Evolutionary conservation across 75 land plant species (phyloP).

Genomic region (Picea sitchensis): DNA sequence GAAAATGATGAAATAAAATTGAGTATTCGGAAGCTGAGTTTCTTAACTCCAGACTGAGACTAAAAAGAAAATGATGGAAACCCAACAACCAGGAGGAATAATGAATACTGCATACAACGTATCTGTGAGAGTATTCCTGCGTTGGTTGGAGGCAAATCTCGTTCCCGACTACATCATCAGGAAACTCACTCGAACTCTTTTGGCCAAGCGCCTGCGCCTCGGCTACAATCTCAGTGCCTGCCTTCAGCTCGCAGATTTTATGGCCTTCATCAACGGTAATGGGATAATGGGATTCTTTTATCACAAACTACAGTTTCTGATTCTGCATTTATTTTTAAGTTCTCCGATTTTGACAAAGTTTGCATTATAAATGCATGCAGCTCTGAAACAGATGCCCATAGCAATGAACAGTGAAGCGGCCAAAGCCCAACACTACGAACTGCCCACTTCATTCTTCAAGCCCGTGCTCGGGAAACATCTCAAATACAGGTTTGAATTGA

Average conservation of each 20-base stretch:
- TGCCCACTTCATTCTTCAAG: slow-evolving; percentile 88
- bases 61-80: neutral
- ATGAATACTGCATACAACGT: slow-evolving; percentile 33
- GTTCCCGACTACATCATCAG: slow-evolving; percentile 79
- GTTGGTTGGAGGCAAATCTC: slow-evolving; percentile 69
- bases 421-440: slow-evolving; percentile 85
- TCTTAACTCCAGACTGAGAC: too few species aligned
- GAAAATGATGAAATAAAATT: neutral
- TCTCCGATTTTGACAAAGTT: neutral
- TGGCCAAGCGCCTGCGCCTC: slow-evolving; percentile 65
- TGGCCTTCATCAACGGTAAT: slow-evolving; percentile 59
- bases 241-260: slow-evolving; percentile 55
- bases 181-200: slow-evolving; percentile 59
- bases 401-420: slow-evolving; percentile 80
- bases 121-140: slow-evolving; percentile 35
- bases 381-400: slow-evolving; percentile 81
- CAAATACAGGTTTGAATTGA: slow-evolving; percentile 73
- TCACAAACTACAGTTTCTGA: too few species aligned
- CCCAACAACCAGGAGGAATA: slow-evolving; percentile 5
- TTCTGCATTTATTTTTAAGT: too few species aligned
- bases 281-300: slow-evolving; percentile 6
- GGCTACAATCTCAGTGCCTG: slow-evolving; percentile 45
- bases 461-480: slow-evolving; percentile 80
- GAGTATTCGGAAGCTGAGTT: too few species aligned
- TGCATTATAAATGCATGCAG: slow-evolving; percentile 26